Base-by-base conservation (phyloP, 768 basidiomycete genomes). In the Hygrocybe coccinea region DNA sequence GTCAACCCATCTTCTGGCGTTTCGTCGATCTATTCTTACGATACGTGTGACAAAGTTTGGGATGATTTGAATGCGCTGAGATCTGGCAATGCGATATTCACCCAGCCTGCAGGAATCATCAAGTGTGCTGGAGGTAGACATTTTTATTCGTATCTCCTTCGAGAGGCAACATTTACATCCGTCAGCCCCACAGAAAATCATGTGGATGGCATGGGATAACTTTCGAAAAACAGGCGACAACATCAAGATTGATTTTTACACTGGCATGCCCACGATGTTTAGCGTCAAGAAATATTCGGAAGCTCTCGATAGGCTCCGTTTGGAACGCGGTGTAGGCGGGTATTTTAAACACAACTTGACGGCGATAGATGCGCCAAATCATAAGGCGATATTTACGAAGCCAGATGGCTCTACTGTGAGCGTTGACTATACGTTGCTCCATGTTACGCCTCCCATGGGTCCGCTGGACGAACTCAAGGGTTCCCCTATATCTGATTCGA, bases 191-290 rank as follows among this genome's bases (percentile, higher is more conserved):
- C 89, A 92, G 66, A 93, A 95, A 71, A 89, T 94, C 52, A 93
- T 95, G 89, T 95, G 92, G 91, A 91, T 93, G 89, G 89, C 90
- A 45, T 92, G 90, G 89, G 90, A 94, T 66, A 76, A 84, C 47
- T 91, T 79, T 67, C 77, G 79, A 55, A 76, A 69, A 65, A 87
- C 87, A 9, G 76, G 73, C 14, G 75, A 79, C 48, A 76, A 80
- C 47, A 78, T 88, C 61, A 76, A 82, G 50, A 66, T 89, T 58
- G 82, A 90, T 56, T 95, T 95, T 68, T 87, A 87, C 69, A 91
- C 87, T 29, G 94, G 92, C 58, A 89, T 86, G 88, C 92, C 93
- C 15, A 80, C 87, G 43, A 98, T 99, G 95, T 98, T 99, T 74
- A 82, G 84, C 62, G 95, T 97, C 53, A 93, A 94, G 65, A 95